Evolutionary conservation across 2,329 filamentous ascomycete species (phyloP).

Genomic region (Trichoderma sp.): DNA sequence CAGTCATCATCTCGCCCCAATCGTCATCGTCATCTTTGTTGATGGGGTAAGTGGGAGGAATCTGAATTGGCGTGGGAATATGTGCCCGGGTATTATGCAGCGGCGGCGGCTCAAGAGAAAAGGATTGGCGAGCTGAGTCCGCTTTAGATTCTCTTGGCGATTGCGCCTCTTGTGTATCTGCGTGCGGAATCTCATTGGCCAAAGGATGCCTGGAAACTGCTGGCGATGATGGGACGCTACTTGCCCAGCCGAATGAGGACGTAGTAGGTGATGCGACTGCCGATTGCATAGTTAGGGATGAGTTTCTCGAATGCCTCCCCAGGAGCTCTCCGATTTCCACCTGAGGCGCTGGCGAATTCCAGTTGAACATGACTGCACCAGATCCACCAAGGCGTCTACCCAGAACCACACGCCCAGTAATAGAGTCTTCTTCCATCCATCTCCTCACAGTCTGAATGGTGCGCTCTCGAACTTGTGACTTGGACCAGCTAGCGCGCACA

Average conservation of each 20-base stretch:
- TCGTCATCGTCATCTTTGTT: constrained; percentile 43
- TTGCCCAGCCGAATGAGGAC: constrained; percentile 30
- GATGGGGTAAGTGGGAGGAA: not conserved
- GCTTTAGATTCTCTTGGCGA: not conserved
- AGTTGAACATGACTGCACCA: constrained; percentile 56
- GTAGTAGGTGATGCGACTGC: constrained; percentile 28
- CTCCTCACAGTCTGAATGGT: constrained; percentile 57
- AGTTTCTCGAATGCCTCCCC: constrained; percentile 25
- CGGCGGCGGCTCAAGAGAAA: constrained; percentile 1
- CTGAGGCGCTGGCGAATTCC: constrained; percentile 53
- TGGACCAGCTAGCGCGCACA: constrained; percentile 54
- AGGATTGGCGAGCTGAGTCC: not conserved
- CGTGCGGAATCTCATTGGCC: not conserved
- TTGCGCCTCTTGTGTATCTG: not conserved
- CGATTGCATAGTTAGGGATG: constrained; percentile 26
- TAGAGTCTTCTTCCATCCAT: constrained; percentile 65
- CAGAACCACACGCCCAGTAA: constrained; percentile 46
- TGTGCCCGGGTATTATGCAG: not conserved
- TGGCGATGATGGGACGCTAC: constrained; percentile 20
- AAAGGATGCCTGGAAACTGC: not conserved
- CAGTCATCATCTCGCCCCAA: constrained; percentile 57
- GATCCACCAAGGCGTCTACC: constrained; percentile 39
- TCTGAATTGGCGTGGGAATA: constrained; percentile 7
- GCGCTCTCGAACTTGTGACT: constrained; percentile 52
- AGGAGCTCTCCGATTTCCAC: constrained; percentile 45